phyloP scores from a whole-genome alignment of 805 yeast species.

The Saccharomycopsis microspora region DNA sequence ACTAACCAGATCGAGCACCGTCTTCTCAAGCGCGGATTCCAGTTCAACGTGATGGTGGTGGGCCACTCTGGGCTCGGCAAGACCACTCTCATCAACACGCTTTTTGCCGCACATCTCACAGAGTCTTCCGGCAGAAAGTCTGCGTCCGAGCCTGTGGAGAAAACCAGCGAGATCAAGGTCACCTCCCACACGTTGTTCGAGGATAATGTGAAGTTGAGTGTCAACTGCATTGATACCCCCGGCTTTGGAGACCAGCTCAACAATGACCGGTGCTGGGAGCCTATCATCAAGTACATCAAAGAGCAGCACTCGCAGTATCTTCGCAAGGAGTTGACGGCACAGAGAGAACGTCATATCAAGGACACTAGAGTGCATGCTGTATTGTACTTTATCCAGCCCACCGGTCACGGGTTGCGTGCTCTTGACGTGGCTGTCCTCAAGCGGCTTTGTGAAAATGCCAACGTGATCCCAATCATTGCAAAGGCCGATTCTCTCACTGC shows the following conservation, averaged over 20 bases:
- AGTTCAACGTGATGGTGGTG: constrained; percentile 87
- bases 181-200: constrained; percentile 64
- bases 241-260: constrained; percentile 97
- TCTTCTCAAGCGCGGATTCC: constrained; percentile 84
- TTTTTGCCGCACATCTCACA: constrained; percentile 74
- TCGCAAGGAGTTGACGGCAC: constrained; percentile 90
- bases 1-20: constrained; percentile 92
- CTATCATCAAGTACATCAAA: constrained; percentile 84
- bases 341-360: constrained; percentile 68
- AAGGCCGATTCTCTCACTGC: constrained; percentile 84
- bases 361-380: constrained; percentile 94
- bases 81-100: constrained; percentile 81
- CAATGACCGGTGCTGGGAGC: constrained; percentile 95
- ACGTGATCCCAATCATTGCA: constrained; percentile 92
- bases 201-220: constrained; percentile 74
- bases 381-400: constrained; percentile 83
- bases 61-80: constrained; percentile 93
- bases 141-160: constrained; percentile 62
- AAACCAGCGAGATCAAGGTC: constrained; percentile 77
- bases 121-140: constrained; percentile 62
- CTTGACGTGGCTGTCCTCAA: constrained; percentile 76
- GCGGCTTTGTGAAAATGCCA: constrained; percentile 79
- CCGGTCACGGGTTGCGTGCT: constrained; percentile 72
- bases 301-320: constrained; percentile 88
- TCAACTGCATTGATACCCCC: constrained; percentile 92